Evolutionary conservation across 2,329 filamentous ascomycete species (phyloP).

Genomic region (Cladorrhinum sp.): DNA sequence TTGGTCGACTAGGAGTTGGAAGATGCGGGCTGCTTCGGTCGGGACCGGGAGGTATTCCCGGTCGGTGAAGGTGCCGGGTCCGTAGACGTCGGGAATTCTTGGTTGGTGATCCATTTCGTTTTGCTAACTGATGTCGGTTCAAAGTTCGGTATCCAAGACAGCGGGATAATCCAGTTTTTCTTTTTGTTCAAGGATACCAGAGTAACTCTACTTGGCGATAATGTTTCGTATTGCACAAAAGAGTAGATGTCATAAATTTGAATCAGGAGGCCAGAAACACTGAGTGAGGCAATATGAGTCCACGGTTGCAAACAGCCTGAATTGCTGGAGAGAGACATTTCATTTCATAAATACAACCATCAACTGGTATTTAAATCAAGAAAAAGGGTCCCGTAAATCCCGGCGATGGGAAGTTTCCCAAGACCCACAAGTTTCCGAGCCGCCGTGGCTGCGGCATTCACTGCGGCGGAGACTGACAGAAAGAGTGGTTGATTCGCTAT

Average conservation of each 20-base stretch:
- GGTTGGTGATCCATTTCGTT: neutral
- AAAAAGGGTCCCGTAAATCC: too few species aligned
- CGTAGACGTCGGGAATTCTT: slow-evolving; percentile 30
- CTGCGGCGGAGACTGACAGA: too few species aligned
- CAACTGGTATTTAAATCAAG: too few species aligned
- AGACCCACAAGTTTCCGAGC: too few species aligned
- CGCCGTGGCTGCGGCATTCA: too few species aligned
- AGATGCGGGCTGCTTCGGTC: slow-evolving; percentile 32
- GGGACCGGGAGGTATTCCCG: slow-evolving; percentile 29
- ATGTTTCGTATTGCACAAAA: neutral
- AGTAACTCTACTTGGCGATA: neutral
- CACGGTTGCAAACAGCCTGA: neutral
- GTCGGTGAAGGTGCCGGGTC: slow-evolving; percentile 34
- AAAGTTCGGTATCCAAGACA: neutral
- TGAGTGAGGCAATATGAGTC: too few species aligned
- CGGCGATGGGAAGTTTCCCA: too few species aligned
- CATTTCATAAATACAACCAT: too few species aligned
- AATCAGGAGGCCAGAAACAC: neutral
- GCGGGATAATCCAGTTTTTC: neutral
- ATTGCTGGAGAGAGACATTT: neutral
- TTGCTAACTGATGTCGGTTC: neutral
- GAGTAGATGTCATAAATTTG: neutral
- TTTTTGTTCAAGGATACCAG: too few species aligned
- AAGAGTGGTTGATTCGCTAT: too few species aligned
- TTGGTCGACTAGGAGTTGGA: slow-evolving; percentile 30